Evolutionary conservation across 2,329 filamentous ascomycete genomes (phyloP).

Genomic region (Cadophora luteo-olivacea): DNA sequence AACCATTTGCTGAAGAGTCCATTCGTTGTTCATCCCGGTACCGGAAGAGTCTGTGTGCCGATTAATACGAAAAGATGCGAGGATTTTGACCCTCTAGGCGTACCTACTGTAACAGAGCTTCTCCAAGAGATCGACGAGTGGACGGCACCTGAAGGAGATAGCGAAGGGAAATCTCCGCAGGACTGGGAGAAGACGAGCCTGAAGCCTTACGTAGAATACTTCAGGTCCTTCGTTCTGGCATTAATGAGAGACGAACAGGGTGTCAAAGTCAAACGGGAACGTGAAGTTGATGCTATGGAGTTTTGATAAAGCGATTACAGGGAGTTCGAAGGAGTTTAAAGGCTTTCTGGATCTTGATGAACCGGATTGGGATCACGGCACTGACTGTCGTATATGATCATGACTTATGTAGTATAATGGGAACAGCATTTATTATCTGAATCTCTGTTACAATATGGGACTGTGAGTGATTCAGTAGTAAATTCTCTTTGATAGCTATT

Average conservation of each 20-base stretch:
- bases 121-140: conserved; percentile 87
- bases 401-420: conserved; percentile 2
- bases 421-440: not conserved
- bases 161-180: conserved; percentile 60
- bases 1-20: conserved; percentile 98
- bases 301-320: conserved; percentile 53
- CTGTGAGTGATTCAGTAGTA: not conserved
- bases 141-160: conserved; percentile 56
- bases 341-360: not conserved
- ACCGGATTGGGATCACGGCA: not conserved
- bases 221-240: conserved; percentile 78
- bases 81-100: conserved; percentile 82
- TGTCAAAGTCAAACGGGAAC: conserved; percentile 55
- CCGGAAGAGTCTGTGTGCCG: conserved; percentile 92
- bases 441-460: not conserved
- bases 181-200: conserved; percentile 98
- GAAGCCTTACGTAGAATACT: conserved; percentile 90
- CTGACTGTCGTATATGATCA: not conserved
- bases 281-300: conserved; percentile 65
- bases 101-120: conserved; percentile 88
- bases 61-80: conserved; percentile 80
- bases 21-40: conserved; percentile 95
- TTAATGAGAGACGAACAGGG: conserved; percentile 79
- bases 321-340: conserved; percentile 4
- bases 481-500: not conserved